Percentiles rank a stretch among this genome's conserved stretches.
Conservation (phyloP, 2,329 filamentous ascomycete species). For the Trichoderma cornu-damae region DNA sequence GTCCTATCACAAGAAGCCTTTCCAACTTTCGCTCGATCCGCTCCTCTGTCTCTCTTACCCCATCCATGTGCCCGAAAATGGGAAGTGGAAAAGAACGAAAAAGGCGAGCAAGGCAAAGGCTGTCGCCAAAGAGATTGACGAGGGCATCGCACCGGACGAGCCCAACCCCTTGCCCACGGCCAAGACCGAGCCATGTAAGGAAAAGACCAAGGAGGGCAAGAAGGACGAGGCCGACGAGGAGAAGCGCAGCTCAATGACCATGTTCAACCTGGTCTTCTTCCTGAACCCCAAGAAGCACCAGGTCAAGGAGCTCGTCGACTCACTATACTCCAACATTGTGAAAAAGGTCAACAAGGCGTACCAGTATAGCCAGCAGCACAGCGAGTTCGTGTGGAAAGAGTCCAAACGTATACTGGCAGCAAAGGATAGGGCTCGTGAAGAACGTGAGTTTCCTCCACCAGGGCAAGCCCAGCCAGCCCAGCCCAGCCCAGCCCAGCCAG, state of each 20-base stretch:
- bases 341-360: slow-evolving; percentile 90
- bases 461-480: no score
- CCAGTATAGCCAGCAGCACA: slow-evolving; percentile 86
- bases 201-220: slow-evolving; percentile 32
- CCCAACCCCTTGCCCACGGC: slow-evolving; percentile 14
- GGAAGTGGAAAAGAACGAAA: slow-evolving; percentile 66
- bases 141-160: slow-evolving; percentile 28
- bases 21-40: slow-evolving; percentile 76
- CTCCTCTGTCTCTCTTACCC: slow-evolving; percentile 78
- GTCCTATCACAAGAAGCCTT: slow-evolving; percentile 73
- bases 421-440: slow-evolving; percentile 76
- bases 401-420: slow-evolving; percentile 74
- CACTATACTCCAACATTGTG: slow-evolving; percentile 77
- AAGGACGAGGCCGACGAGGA: slow-evolving; percentile 52
- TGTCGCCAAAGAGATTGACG: slow-evolving; percentile 34
- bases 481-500: no score
- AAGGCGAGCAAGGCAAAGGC: slow-evolving; percentile 43
- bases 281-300: slow-evolving; percentile 75
- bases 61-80: slow-evolving; percentile 73
- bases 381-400: slow-evolving; percentile 87
- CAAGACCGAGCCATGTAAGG: not conserved
- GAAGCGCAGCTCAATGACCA: slow-evolving; percentile 72
- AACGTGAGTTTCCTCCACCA: slow-evolving; percentile 41
- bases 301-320: slow-evolving; percentile 68
- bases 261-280: slow-evolving; percentile 97